phyloP scores from a whole-genome alignment of 371 early-diverging fungal species.

The Choanephora cucurbitarum region DNA sequence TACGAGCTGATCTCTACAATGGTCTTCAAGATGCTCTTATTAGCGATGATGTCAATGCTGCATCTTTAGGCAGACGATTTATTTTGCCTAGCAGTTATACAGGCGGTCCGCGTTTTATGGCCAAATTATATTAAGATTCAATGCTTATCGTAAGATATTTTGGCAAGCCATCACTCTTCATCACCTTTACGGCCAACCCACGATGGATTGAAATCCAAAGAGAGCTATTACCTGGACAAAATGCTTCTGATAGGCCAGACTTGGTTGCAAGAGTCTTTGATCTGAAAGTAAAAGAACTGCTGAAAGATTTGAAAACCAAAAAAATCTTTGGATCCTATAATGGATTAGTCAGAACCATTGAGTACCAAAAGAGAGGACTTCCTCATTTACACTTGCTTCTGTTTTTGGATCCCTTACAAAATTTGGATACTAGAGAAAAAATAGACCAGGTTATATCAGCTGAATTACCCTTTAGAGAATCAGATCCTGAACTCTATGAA shows the following conservation, averaged over 20 bases:
- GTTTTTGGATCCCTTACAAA: neutral
- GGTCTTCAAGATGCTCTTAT: conserved; percentile 4
- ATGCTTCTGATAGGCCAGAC: conserved; percentile 20
- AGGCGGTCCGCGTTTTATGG: conserved; percentile 4
- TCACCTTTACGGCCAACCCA: conserved; percentile 11
- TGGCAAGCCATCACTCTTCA: conserved; percentile 34
- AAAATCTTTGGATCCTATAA: conserved; percentile 11
- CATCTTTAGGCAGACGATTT: neutral
- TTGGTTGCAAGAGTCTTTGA: conserved; percentile 27
- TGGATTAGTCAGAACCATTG: neutral
- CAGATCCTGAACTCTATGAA: neutral
- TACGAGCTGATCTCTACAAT: conserved; percentile 6
- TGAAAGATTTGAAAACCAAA: conserved; percentile 25
- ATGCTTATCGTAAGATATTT: conserved; percentile 2
- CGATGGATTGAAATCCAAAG: conserved; percentile 3
- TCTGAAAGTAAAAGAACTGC: conserved; percentile 22
- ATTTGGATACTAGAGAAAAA: too few species aligned
- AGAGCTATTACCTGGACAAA: conserved; percentile 5
- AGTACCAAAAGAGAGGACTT: conserved; percentile 11
- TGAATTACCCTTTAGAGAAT: neutral
- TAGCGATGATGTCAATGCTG: neutral
- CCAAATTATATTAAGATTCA: conserved; percentile 6
- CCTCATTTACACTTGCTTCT: conserved; percentile 4
- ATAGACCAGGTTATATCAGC: conserved; percentile 2
- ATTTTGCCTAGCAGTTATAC: conserved; percentile 2